Evolutionary conservation across 2,329 filamentous ascomycete genomes (phyloP), one percentile per base, ranked within the genome.

Genomic region (Pseudofabraea citricarpa): DNA sequence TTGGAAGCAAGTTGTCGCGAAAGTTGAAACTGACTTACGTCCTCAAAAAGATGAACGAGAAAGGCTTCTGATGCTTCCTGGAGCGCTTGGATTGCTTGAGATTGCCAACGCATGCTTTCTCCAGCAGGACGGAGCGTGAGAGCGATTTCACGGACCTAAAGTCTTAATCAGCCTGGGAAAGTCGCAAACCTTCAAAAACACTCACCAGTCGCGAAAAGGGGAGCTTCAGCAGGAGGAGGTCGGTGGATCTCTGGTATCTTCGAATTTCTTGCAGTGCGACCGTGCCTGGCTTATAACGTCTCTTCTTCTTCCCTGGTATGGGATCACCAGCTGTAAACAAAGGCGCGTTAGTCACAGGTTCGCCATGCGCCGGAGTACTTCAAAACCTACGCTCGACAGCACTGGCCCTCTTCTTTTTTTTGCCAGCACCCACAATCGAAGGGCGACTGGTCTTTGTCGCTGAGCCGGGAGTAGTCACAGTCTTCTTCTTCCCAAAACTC

Each of bases 11-110:
- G 19, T 2, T 37, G 2, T 3, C 10, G 12, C n/a, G 19, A 12
- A 15, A 22, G 21, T 13, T 2, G 15, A 37, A 3, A 6, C 6
- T 37, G 5, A 22, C 35, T 37, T 37, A 37, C 35, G 67, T 95
- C 89, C 64, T 96, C 90, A 61, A 97, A 96, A n/a, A 97, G 73
- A 62, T 95, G 90, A 46, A 97, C 87, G 55, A 97, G 76, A 67
- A 95, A 97, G 5, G 91, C 91, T 70, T 97, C 91, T n/a, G 90
- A 81, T 12, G 91, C 89, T 73, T 97, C 91, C 68, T 97, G 91
- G 3, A 97, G 75, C 10, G 91, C 91, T 60, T 87, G 81, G 58
- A 97, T 93, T 40, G 93, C 91, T 58, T 95, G 91, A 42, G 87
- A 94, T 71, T 97, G 93, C 90, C 93, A 98, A 55, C 91, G 81